Conservation (phyloP, 305 asterid species). For the Stenogyne calaminthoides region DNA sequence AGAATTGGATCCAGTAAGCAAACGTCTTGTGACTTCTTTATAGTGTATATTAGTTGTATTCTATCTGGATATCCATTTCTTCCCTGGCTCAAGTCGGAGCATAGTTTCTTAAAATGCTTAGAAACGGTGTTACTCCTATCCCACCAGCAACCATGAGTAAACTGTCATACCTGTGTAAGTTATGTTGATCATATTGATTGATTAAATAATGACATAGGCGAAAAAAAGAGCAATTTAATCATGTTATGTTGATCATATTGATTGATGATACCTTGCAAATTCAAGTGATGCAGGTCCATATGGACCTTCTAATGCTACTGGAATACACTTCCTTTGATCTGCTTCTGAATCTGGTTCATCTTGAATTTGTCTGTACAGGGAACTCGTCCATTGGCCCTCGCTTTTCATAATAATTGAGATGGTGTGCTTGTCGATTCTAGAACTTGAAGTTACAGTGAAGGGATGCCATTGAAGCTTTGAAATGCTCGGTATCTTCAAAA, state of each 20-base stretch:
- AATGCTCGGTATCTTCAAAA: slow-evolving; percentile 69
- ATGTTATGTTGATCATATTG: background rate
- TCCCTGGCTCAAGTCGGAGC: slow-evolving; percentile 29
- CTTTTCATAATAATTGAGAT: slow-evolving; percentile 60
- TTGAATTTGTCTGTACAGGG: slow-evolving; percentile 47
- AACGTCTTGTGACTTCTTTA: slow-evolving; percentile 51
- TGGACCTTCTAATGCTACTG: slow-evolving; percentile 73
- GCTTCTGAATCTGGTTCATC: slow-evolving; percentile 53
- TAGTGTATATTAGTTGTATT: slow-evolving; percentile 55
- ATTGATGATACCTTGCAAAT: slow-evolving; percentile 59
- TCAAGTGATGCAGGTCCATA: slow-evolving; percentile 71
- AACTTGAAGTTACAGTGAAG: slow-evolving; percentile 74
- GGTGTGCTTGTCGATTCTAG: slow-evolving; percentile 48
- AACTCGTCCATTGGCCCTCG: slow-evolving; percentile 74
- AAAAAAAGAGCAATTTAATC: background rate
- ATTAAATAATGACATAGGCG: slow-evolving; percentile 9
- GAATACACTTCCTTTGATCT: slow-evolving; percentile 47
- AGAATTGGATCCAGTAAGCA: slow-evolving; percentile 58
- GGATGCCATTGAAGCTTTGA: slow-evolving; percentile 85
- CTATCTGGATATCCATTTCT: slow-evolving; percentile 43
- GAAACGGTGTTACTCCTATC: slow-evolving; percentile 76
- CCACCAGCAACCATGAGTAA: slow-evolving; percentile 85
- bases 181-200: slow-evolving; percentile 9
- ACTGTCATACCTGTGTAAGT: slow-evolving; percentile 55
- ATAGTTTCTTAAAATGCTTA: slow-evolving; percentile 61